Conservation (phyloP, 257 asterid genomes). For the Solanum ahanhuiri region DNA sequence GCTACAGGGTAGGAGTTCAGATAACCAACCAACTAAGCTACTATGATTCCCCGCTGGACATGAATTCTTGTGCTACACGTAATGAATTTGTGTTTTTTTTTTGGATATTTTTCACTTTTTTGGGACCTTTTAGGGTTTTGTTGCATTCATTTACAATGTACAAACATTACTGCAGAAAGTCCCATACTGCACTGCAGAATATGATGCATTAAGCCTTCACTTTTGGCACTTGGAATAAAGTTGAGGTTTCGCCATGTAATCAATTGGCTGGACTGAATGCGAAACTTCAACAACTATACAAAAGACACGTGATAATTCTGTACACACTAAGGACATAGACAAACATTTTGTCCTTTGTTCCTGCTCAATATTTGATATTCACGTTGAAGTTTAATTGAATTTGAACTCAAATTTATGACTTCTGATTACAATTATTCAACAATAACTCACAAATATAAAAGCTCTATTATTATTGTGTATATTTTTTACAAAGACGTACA, state of each 20-base stretch:
- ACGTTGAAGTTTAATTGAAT: accelerated
- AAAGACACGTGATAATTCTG: background rate
- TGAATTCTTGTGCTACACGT: background rate
- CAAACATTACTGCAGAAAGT: background rate
- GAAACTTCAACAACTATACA: background rate
- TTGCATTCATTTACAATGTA: background rate
- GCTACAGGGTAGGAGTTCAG: too few relatives aligned
- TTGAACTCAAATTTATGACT: background rate
- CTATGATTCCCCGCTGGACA: background rate
- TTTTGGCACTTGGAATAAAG: background rate
- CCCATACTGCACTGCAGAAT: background rate
- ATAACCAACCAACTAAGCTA: too few relatives aligned
- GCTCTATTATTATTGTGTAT: background rate
- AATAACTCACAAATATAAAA: too few relatives aligned
- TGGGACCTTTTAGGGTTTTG: background rate
- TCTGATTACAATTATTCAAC: accelerated
- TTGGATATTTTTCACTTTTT: background rate
- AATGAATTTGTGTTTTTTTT: background rate
- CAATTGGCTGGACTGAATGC: background rate
- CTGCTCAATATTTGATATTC: too few relatives aligned
- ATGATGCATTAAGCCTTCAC: background rate
- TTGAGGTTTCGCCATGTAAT: background rate
- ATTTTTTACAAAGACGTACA: background rate
- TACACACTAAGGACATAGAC: background rate
- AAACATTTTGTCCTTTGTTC: too few relatives aligned